A percentile compares a stretch with the other conserved stretches of the same genome.
Conservation (phyloP, 2,329 filamentous ascomycete species). For the Coniochaeta sp. region DNA sequence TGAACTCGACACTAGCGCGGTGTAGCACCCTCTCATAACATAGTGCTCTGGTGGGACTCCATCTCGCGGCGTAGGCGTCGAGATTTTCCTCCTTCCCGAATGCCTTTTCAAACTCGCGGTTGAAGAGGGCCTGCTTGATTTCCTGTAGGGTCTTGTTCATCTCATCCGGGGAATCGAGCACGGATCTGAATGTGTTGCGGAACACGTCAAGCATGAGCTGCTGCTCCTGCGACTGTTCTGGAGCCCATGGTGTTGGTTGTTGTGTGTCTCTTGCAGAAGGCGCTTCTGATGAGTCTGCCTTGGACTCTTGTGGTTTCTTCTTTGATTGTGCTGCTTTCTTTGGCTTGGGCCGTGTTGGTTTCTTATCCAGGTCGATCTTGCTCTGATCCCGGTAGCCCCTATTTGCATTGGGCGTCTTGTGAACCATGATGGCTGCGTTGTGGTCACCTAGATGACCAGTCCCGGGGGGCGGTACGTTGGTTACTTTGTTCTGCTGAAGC, state of each 20-base stretch:
- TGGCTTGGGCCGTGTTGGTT: not conserved
- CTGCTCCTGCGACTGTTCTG: constrained; percentile 6
- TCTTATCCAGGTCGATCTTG: not conserved
- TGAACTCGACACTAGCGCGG: constrained; percentile 19
- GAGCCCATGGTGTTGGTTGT: not conserved
- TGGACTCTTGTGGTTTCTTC: constrained; percentile 1
- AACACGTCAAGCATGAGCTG: constrained; percentile 61
- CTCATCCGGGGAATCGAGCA: constrained; percentile 33
- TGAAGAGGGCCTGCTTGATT: constrained; percentile 79
- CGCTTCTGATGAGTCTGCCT: not conserved
- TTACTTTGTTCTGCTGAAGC: not conserved
- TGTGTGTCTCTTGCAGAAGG: not conserved
- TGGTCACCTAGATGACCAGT: not conserved
- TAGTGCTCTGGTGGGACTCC: constrained; percentile 81
- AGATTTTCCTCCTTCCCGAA: constrained; percentile 68
- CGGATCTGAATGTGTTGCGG: constrained; percentile 49
- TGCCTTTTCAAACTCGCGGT: constrained; percentile 73
- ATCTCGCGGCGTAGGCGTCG: constrained; percentile 78
- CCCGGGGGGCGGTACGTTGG: no score
- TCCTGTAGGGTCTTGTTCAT: constrained; percentile 60
- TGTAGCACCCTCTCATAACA: constrained; percentile 62
- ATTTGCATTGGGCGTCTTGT: not conserved
- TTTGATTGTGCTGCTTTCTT: not conserved
- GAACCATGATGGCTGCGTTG: not conserved
- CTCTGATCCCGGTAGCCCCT: not conserved